These are phyloP conservation scores for Zygosaccharomyces bisporus DNA, from an alignment of 805 yeast species.

Conservation along the genomic window DNA sequence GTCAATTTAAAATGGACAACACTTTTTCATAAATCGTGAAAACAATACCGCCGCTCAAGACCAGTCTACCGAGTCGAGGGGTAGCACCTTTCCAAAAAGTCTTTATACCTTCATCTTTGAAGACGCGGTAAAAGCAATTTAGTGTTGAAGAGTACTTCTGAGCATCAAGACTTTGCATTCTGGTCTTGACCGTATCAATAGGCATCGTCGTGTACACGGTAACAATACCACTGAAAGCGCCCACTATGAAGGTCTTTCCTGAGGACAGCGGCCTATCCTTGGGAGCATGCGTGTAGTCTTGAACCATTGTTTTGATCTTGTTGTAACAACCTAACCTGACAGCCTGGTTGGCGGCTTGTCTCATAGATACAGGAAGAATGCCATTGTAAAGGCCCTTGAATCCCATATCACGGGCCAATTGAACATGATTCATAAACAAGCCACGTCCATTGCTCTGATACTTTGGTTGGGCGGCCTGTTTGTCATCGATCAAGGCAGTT, in stretches of 20 bases:
- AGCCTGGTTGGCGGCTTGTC: constrained; percentile 95
- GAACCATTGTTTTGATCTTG: constrained; percentile 74
- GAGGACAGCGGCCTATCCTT: constrained; percentile 74
- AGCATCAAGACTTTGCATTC: constrained; percentile 93
- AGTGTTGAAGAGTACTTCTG: constrained; percentile 67
- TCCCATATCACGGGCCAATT: constrained; percentile 73
- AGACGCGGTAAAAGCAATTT: constrained; percentile 76
- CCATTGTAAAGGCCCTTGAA: constrained; percentile 83
- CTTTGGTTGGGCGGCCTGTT: constrained; percentile 68
- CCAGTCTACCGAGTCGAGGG: constrained; percentile 87
- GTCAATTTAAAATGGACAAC: constrained; percentile 42
- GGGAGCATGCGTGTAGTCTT: constrained; percentile 60
- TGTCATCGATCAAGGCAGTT: constrained; percentile 93
- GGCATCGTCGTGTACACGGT: constrained; percentile 96
- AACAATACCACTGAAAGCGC: constrained; percentile 84
- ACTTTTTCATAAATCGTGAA: constrained; percentile 94
- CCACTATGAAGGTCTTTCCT: constrained; percentile 77
- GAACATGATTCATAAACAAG: constrained; percentile 42
- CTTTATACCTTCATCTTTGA: constrained; percentile 80
- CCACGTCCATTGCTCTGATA: constrained; percentile 63
- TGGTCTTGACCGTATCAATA: constrained; percentile 89
- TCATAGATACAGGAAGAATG: constrained; percentile 83
- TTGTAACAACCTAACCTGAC: constrained; percentile 93
- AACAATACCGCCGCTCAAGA: constrained; percentile 94
- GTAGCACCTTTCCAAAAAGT: constrained; percentile 99